A percentile compares a stretch with the other conserved stretches of the same genome.
These are phyloP conservation scores for Aspergillus baeticus DNA, from an alignment of 495 filamentous ascomycete genomes.

Conservation along the genomic window DNA sequence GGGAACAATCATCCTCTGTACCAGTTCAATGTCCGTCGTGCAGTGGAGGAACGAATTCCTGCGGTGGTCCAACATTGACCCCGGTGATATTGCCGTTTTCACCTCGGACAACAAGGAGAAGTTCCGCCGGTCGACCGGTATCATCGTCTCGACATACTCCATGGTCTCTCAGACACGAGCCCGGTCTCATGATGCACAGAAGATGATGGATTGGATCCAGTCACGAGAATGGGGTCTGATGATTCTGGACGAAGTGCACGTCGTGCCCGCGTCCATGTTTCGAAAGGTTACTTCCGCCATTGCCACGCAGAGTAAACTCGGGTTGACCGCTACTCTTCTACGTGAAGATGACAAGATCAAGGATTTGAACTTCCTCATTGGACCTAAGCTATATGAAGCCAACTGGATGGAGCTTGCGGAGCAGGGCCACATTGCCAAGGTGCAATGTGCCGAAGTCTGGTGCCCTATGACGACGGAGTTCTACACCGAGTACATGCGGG, in stretches of 20 bases:
- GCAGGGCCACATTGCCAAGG: conserved; percentile 94
- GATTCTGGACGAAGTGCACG: conserved; percentile 98
- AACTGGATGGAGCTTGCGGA: conserved; percentile 99
- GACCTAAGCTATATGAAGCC: conserved; percentile 95
- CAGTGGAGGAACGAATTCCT: conserved; percentile 97
- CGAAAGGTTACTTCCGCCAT: conserved; percentile 87
- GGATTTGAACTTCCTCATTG: conserved; percentile 96
- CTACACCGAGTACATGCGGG: conserved; percentile 86
- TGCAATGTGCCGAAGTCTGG: conserved; percentile 98
- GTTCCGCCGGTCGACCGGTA: conserved; percentile 85
- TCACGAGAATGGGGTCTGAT: conserved; percentile 96
- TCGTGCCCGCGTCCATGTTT: conserved; percentile 95
- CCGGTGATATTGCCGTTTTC: conserved; percentile 89
- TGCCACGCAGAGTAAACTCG: conserved; percentile 94
- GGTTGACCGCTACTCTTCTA: conserved; percentile 89
- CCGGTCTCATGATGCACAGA: conserved; percentile 86
- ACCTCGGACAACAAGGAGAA: conserved; percentile 91
- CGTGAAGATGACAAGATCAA: conserved; percentile 98
- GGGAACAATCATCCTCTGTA: conserved; percentile 90
- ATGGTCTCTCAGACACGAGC: conserved; percentile 92
- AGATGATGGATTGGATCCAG: conserved; percentile 96
- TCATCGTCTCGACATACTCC: conserved; percentile 96
- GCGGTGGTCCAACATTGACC: conserved; percentile 97
- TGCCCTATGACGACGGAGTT: conserved; percentile 99
- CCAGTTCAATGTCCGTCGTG: conserved; percentile 94